Base-by-base conservation (phyloP, 2,329 filamentous ascomycete species). In the Pestalotiopsis sp. region DNA sequence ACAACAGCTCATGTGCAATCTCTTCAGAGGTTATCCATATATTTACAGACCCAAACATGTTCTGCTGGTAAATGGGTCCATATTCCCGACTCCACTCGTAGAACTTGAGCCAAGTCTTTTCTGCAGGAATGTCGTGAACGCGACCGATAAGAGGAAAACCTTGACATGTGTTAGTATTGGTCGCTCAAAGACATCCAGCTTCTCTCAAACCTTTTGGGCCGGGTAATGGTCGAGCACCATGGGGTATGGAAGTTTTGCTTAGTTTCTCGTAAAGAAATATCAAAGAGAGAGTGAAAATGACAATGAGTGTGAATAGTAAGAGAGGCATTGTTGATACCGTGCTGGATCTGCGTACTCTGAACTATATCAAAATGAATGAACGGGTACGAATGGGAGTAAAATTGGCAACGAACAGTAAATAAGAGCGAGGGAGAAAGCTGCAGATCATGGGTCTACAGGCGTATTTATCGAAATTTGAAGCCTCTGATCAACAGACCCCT, bases 1-100 rank as follows among this genome's bases (percentile, higher is more conserved):
- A 78, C 4, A 86, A 76, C 4, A 86, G 75, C 63, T 86, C 83
- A 45, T 82, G 77, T 27, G 83, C 83, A n/a, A 85, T 74, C 56
- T 78, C 68, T 71, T 85, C 83, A 1, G 80, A 82, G 9, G 83
- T 83, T 65, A 85, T 85, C 83, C 83, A 85, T 60, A 86, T 80
- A 70, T 85, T 83, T 4, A 80, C 77, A 3, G 78, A 78, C 23
- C 83, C 83, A 52, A 85, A 85, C 23, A 84, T 83, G 68, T 83
- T 77, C 61, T 79, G 81, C 72, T 83, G 78, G 72, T 84, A 85
- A 67, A 85, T 85, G 7, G 83, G 82, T 1, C 83, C 83, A 68
- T 82, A 85, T 40, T 78, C 73, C 73, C 83, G 80, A 69, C 78
- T 79, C 83, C 83, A 86, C 70, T 85, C 82, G 70, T 82, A 81